These are phyloP conservation scores for barrel medic (Medicago truncatula) DNA, from an alignment of 306 rosid species.

Conservation along the genomic window DNA sequence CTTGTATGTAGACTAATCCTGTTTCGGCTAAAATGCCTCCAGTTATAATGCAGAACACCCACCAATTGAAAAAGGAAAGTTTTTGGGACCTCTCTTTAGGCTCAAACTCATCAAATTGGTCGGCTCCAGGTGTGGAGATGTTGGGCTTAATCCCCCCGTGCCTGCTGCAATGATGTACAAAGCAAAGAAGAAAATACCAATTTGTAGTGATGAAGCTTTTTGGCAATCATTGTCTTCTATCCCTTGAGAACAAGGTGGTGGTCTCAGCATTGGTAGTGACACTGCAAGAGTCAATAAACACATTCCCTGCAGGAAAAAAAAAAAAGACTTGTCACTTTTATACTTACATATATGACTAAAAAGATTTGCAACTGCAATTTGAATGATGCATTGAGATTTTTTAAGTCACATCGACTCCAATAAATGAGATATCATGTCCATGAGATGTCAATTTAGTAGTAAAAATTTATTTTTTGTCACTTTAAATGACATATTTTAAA, in stretches of 20 bases:
- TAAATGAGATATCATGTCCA: too few relatives aligned
- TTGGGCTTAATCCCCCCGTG: slow-evolving; percentile 89
- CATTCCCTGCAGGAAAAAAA: slow-evolving; percentile 59
- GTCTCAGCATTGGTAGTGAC: slow-evolving; percentile 61
- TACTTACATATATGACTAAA: not conserved
- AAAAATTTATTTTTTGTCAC: too few relatives aligned
- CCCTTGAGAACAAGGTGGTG: slow-evolving; percentile 63
- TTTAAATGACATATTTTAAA: too few relatives aligned
- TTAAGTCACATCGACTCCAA: not conserved
- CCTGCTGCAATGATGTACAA: slow-evolving; percentile 73
- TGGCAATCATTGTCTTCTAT: slow-evolving; percentile 44
- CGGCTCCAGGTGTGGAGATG: slow-evolving; percentile 88
- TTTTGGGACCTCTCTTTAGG: slow-evolving; percentile 64
- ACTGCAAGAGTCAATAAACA: slow-evolving; percentile 66
- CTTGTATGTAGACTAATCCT: slow-evolving; percentile 72
- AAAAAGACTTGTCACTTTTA: not conserved
- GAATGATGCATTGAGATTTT: not conserved
- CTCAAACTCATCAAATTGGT: slow-evolving; percentile 79
- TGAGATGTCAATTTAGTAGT: too few relatives aligned
- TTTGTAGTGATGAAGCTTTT: slow-evolving; percentile 60
- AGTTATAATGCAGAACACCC: slow-evolving; percentile 68
- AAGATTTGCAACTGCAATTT: not conserved
- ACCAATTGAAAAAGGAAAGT: slow-evolving; percentile 86
- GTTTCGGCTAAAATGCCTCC: slow-evolving; percentile 76
- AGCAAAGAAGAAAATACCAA: slow-evolving; percentile 66